Percentiles rank a stretch among this genome's conserved stretches.
These are phyloP conservation scores for Tubosaeta sp. DNA, from an alignment of 768 basidiomycete species.

Conservation along the genomic window DNA sequence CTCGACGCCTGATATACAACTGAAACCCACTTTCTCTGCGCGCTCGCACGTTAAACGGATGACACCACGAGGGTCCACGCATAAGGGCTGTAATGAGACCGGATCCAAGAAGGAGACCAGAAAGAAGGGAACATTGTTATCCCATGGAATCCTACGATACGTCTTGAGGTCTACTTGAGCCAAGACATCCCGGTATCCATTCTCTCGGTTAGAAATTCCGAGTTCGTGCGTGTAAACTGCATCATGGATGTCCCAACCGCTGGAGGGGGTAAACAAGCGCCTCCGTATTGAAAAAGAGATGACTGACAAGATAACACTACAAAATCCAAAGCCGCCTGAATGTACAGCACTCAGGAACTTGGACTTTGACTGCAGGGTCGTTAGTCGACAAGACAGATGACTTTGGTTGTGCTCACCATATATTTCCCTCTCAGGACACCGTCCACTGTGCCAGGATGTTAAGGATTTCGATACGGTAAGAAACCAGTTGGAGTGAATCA, in stretches of 20 bases:
- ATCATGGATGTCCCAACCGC: constrained; percentile 94
- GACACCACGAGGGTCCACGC: constrained; percentile 84
- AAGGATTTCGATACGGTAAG: constrained; percentile 3
- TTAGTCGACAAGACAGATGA: constrained; percentile 5
- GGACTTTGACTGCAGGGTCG: constrained; percentile 67
- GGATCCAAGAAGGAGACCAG: constrained; percentile 89
- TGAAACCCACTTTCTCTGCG: constrained; percentile 45
- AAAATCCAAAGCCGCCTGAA: constrained; percentile 87
- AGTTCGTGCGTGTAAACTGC: constrained; percentile 79
- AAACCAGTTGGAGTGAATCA: constrained; percentile 28
- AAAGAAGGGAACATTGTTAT: constrained; percentile 90
- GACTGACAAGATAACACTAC: constrained; percentile 84
- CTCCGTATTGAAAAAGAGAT: neutral
- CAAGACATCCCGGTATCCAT: constrained; percentile 88
- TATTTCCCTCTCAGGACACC: constrained; percentile 94
- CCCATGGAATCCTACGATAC: constrained; percentile 89
- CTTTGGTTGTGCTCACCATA: constrained; percentile 49
- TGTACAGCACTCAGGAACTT: constrained; percentile 84
- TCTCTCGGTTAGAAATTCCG: constrained; percentile 83
- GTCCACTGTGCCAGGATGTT: constrained; percentile 55
- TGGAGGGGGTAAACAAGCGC: constrained; percentile 25
- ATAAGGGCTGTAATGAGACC: constrained; percentile 69
- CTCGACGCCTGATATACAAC: constrained; percentile 84
- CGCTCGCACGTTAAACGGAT: constrained; percentile 54
- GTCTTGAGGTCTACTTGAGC: constrained; percentile 85